These are phyloP conservation scores for Asterophora parasitica DNA, from an alignment of 768 basidiomycete genomes.

Conservation along the genomic window DNA sequence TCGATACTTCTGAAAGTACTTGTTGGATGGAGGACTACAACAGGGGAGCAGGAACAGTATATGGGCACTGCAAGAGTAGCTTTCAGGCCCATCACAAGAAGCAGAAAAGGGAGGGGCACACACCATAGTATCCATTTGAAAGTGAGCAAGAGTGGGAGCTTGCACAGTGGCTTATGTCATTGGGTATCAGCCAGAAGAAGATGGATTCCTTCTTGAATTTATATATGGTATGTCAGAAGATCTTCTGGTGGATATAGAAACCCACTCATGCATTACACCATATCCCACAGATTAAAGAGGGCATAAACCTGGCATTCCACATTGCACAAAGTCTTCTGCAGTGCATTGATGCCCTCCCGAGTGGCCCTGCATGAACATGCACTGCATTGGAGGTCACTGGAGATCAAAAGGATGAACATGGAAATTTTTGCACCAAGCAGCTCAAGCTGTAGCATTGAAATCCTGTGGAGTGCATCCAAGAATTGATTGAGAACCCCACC, in stretches of 20 bases:
- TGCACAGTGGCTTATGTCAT: conserved; percentile 7
- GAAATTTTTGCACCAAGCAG: conserved; percentile 10
- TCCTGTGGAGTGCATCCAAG: conserved; percentile 25
- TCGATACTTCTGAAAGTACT: no score
- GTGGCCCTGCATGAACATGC: conserved; percentile 22
- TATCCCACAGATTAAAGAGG: no score
- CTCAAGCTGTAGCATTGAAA: conserved; percentile 25
- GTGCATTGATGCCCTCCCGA: conserved; percentile 19
- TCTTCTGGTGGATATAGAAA: no score
- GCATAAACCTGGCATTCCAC: no score
- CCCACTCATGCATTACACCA: no score
- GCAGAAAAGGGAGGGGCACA: no score
- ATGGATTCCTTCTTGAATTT: conserved; percentile 3
- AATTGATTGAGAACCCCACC: conserved; percentile 25
- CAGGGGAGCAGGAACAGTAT: no score
- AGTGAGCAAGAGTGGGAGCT: conserved; percentile 5
- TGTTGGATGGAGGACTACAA: no score
- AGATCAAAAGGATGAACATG: conserved; percentile 3
- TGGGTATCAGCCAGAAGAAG: conserved; percentile 6
- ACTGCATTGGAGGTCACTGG: conserved; percentile 10
- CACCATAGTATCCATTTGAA: conserved; percentile 2
- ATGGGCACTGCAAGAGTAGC: no score
- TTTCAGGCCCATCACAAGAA: no score
- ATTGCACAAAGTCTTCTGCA: conserved; percentile 15
- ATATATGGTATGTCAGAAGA: no score